Evolutionary conservation across 441 rosid species (phyloP).

Genomic region (Gossypium laxum): DNA sequence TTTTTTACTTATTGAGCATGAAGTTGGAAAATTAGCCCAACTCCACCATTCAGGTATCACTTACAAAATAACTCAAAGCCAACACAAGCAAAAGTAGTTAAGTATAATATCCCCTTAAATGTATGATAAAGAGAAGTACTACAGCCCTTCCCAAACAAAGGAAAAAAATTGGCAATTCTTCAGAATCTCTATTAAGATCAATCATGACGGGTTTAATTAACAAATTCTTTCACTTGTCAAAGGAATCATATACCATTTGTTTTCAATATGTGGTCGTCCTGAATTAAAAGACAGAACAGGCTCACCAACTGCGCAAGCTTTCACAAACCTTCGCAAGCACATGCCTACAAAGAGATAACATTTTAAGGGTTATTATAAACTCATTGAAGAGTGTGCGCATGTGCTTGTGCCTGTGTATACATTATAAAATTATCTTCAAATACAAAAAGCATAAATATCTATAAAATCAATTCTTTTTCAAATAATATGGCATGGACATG

Average conservation of each 20-base stretch:
- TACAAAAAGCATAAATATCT: not conserved
- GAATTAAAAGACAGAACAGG: constrained; percentile 49
- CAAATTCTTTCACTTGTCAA: not conserved
- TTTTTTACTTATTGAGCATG: not conserved
- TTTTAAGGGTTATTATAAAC: constrained; percentile 1
- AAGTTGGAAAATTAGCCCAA: not conserved
- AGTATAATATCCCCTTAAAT: not conserved
- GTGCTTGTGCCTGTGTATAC: not conserved
- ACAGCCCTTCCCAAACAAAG: not conserved
- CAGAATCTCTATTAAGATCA: not conserved
- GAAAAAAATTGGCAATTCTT: not conserved
- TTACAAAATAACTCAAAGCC: not conserved
- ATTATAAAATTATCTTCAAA: not conserved
- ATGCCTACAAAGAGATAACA: constrained; percentile 39
- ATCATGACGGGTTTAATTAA: not conserved
- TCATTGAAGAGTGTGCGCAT: constrained; percentile 5
- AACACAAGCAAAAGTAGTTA: not conserved
- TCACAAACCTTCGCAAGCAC: constrained; percentile 62
- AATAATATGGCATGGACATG: not conserved
- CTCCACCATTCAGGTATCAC: not conserved
- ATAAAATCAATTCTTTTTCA: not conserved
- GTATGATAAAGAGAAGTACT: not conserved
- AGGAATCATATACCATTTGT: constrained; percentile 48
- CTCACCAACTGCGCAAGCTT: constrained; percentile 47
- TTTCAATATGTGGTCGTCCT: constrained; percentile 58